phyloP scores from a whole-genome alignment of 257 asterid species.

The Ligustrum vulgare region DNA sequence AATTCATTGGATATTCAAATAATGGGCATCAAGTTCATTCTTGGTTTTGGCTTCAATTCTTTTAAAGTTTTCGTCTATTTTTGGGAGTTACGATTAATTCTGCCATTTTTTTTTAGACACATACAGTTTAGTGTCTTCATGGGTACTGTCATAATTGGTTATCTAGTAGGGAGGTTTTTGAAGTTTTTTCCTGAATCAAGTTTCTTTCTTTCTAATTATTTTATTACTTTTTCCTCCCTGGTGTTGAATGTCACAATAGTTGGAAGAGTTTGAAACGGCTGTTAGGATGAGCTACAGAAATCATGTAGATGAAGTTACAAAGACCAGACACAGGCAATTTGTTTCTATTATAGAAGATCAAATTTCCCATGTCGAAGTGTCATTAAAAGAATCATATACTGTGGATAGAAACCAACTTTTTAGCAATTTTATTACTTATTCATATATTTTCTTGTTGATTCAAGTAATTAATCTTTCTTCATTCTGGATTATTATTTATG shows the following conservation, averaged over 20 bases:
- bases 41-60: neutral
- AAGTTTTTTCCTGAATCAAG: slow-evolving; percentile 16
- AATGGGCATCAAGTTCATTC: neutral
- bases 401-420: slow-evolving; percentile 59
- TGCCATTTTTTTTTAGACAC: neutral
- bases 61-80: neutral
- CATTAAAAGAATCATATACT: slow-evolving; percentile 52
- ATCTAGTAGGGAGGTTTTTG: slow-evolving; percentile 6
- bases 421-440: no score
- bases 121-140: neutral
- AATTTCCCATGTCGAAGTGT: slow-evolving; percentile 56
- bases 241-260: slow-evolving; percentile 30
- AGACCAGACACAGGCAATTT: slow-evolving; percentile 70
- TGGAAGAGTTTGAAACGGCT: slow-evolving; percentile 90
- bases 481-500: no score
- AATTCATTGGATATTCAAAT: neutral
- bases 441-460: no score
- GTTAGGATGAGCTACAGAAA: slow-evolving; percentile 74
- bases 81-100: neutral
- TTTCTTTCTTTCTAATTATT: neutral
- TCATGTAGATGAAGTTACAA: slow-evolving; percentile 54
- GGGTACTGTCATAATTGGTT: neutral
- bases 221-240: neutral
- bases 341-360: slow-evolving; percentile 70
- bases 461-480: no score